These are phyloP conservation scores for Dittrichia graveolens DNA, from an alignment of 129 eudicot species.

Conservation along the genomic window DNA sequence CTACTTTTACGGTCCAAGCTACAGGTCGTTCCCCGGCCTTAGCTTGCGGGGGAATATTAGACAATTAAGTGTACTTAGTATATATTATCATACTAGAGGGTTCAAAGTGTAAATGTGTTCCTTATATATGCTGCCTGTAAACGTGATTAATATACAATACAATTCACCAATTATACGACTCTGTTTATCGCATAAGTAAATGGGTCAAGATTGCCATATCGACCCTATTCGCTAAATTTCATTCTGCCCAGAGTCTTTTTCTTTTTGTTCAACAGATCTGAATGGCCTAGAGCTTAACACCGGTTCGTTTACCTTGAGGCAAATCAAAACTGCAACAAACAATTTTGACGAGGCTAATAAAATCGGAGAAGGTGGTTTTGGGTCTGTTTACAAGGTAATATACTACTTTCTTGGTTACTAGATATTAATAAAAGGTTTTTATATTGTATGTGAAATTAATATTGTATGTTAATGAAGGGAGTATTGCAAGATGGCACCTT, in stretches of 20 bases:
- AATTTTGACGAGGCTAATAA: conserved; percentile 64
- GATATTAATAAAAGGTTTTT: not conserved
- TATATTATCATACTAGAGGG: too few species aligned
- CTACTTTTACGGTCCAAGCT: too few species aligned
- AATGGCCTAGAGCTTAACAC: conserved; percentile 53
- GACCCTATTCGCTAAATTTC: not conserved
- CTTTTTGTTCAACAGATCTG: conserved; percentile 39
- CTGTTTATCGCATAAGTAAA: too few species aligned
- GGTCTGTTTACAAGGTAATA: conserved; percentile 70
- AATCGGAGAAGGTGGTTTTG: conserved; percentile 93
- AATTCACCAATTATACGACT: too few species aligned
- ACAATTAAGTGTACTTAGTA: too few species aligned
- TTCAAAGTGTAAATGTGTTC: too few species aligned
- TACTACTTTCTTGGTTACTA: not conserved
- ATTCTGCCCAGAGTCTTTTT: not conserved
- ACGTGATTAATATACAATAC: too few species aligned
- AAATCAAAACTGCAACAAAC: conserved; percentile 69
- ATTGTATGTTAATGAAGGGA: conserved; percentile 47
- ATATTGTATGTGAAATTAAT: not conserved
- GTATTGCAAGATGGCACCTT: conserved; percentile 54
- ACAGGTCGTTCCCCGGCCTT: too few species aligned
- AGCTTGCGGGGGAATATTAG: too few species aligned
- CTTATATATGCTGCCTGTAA: too few species aligned
- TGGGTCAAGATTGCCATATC: not conserved
- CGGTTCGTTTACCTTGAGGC: conserved; percentile 62